Evolutionary conservation across 768 basidiomycete genomes (phyloP).

Genomic region (Nidularia pulvinata): DNA sequence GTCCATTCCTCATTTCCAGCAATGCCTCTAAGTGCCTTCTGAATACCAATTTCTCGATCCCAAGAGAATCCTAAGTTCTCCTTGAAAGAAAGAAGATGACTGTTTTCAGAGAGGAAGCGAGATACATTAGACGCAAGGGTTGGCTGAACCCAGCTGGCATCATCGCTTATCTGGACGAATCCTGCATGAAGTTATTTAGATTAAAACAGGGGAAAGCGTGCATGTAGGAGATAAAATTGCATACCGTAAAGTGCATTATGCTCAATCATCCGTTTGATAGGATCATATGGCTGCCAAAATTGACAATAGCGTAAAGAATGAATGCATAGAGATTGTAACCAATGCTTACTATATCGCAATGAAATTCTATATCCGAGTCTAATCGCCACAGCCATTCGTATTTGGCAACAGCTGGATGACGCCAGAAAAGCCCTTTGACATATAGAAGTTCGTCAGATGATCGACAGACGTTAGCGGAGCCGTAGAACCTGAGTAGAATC

Average conservation of each 20-base stretch:
- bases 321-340: not conserved
- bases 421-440: slow-evolving; percentile 21
- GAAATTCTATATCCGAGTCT: slow-evolving; percentile 25
- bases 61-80: slow-evolving; percentile 21
- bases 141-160: slow-evolving; percentile 22
- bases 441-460: not conserved
- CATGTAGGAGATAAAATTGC: not conserved
- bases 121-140: slow-evolving; percentile 25
- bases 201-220: not conserved
- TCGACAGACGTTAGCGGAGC: not conserved
- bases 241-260: slow-evolving; percentile 19
- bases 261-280: slow-evolving; percentile 17
- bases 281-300: slow-evolving; percentile 20
- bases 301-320: not conserved
- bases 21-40: slow-evolving; percentile 18
- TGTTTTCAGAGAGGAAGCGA: slow-evolving; percentile 10
- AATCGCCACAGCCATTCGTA: slow-evolving; percentile 27
- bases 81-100: slow-evolving; percentile 9
- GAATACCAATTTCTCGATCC: slow-evolving; percentile 12
- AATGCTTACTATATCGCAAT: slow-evolving; percentile 22
- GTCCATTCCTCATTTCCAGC: slow-evolving; percentile 22
- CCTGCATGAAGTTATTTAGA: slow-evolving; percentile 5
- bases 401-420: slow-evolving; percentile 17
- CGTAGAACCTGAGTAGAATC: slow-evolving; percentile 20
- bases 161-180: slow-evolving; percentile 21